phyloP scores from a whole-genome alignment of 495 filamentous ascomycete species.

The Lepraria neglecta region DNA sequence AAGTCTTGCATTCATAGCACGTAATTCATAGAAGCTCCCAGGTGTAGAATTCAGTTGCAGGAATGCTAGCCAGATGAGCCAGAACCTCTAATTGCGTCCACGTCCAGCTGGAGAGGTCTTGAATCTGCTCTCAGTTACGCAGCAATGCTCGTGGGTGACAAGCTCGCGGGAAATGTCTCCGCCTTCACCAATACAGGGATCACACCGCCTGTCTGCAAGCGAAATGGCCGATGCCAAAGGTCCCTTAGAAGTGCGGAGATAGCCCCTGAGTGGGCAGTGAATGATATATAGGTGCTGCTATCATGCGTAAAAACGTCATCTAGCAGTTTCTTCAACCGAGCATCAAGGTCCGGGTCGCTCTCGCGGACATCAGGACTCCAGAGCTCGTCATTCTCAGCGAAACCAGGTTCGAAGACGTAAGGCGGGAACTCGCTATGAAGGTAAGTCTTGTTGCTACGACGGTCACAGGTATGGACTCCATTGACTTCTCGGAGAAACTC shows the following conservation, averaged over 20 bases:
- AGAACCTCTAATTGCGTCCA: background rate
- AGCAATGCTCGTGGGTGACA: background rate
- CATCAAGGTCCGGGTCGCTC: constrained; percentile 47
- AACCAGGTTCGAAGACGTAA: constrained; percentile 56
- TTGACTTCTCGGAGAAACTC: constrained; percentile 68
- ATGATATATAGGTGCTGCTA: constrained; percentile 52
- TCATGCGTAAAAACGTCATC: constrained; percentile 59
- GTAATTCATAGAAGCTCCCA: too few species aligned
- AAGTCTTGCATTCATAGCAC: too few species aligned
- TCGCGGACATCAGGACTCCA: constrained; percentile 54
- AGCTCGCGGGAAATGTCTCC: constrained; percentile 25
- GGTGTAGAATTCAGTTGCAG: too few species aligned
- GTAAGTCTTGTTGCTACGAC: constrained; percentile 49
- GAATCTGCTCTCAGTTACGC: background rate
- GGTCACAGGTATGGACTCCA: constrained; percentile 74
- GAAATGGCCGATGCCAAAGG: constrained; percentile 56
- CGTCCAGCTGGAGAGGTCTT: background rate
- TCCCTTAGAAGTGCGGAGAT: constrained; percentile 53
- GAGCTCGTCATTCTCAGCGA: constrained; percentile 56
- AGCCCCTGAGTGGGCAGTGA: constrained; percentile 65
- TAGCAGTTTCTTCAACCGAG: constrained; percentile 49
- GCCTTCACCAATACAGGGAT: constrained; percentile 64
- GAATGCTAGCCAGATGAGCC: background rate
- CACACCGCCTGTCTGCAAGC: constrained; percentile 57
- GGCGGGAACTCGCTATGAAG: constrained; percentile 53